Percentiles rank a stretch among this genome's conserved stretches.
phyloP scores from a whole-genome alignment of 2,329 filamentous ascomycete genomes.

The Cadophora sp. region DNA sequence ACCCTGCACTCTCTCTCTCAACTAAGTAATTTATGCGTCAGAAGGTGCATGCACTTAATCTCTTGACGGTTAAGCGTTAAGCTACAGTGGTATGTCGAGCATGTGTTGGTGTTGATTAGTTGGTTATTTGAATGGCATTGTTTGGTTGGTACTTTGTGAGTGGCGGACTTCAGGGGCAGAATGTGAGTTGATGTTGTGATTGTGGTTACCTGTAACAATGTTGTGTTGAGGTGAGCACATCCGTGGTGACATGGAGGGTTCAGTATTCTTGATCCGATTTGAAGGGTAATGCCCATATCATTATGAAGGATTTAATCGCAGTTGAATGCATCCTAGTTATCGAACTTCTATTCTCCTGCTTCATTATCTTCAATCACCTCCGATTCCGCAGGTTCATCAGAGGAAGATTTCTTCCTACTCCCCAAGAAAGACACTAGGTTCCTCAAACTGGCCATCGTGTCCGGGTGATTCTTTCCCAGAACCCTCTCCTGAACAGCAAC shows the following conservation, averaged over 20 bases:
- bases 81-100: not conserved
- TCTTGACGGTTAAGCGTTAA: not conserved
- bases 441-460: not conserved
- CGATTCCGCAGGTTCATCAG: not conserved
- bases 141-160: not conserved
- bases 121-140: not conserved
- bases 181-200: not conserved
- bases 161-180: not conserved
- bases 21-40: conserved; percentile 1
- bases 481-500: not conserved
- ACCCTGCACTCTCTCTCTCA: conserved; percentile 1
- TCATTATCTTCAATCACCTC: not conserved
- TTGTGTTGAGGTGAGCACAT: not conserved
- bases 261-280: too few species aligned
- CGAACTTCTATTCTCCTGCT: not conserved
- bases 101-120: not conserved
- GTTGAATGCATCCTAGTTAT: not conserved
- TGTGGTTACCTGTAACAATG: not conserved
- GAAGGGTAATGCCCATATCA: not conserved
- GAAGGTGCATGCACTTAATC: conserved; percentile 5
- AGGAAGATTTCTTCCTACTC: not conserved
- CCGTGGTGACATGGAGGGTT: not conserved
- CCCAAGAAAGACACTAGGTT: not conserved
- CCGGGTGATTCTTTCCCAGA: not conserved
- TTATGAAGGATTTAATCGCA: not conserved